phyloP scores from a whole-genome alignment of 495 filamentous ascomycete genomes.

The Lasiosphaeria ovina region DNA sequence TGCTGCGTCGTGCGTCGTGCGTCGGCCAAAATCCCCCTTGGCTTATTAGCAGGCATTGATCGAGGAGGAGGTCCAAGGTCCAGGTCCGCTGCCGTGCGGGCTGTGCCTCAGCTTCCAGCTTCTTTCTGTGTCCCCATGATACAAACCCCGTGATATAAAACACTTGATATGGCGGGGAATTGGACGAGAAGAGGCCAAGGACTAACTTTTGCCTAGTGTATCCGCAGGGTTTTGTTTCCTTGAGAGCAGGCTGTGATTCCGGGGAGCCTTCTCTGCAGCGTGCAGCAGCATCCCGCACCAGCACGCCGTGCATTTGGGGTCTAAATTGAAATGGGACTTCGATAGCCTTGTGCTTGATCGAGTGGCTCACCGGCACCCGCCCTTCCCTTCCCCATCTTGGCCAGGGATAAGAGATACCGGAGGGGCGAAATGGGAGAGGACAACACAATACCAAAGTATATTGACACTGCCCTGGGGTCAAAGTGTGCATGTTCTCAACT shows the following conservation, averaged over 20 bases:
- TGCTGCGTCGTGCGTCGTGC: constrained; percentile 4
- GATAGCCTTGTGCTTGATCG: constrained; percentile 20
- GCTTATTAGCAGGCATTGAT: background rate
- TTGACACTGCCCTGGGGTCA: too few relatives aligned
- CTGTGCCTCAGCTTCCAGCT: background rate
- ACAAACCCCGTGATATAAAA: background rate
- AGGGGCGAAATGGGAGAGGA: background rate
- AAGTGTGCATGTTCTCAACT: background rate
- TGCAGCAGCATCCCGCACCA: constrained; percentile 1
- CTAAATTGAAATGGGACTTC: background rate
- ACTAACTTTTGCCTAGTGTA: too few relatives aligned
- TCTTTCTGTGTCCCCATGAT: background rate
- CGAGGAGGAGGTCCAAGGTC: background rate
- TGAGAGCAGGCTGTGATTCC: background rate
- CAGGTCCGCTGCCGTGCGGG: background rate
- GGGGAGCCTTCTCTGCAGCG: background rate
- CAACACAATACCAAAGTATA: background rate
- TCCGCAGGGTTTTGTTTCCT: too few relatives aligned
- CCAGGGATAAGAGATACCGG: constrained; percentile 1
- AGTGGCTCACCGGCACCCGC: constrained; percentile 6
- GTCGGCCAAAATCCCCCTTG: background rate
- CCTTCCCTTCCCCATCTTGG: constrained; percentile 4
- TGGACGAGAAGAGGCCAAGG: background rate
- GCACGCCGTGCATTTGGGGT: background rate
- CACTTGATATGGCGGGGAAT: background rate